Evolutionary conservation across 768 basidiomycete genomes (phyloP), one percentile per base, ranked within the genome.

Genomic region (Psilocybe azurescens): DNA sequence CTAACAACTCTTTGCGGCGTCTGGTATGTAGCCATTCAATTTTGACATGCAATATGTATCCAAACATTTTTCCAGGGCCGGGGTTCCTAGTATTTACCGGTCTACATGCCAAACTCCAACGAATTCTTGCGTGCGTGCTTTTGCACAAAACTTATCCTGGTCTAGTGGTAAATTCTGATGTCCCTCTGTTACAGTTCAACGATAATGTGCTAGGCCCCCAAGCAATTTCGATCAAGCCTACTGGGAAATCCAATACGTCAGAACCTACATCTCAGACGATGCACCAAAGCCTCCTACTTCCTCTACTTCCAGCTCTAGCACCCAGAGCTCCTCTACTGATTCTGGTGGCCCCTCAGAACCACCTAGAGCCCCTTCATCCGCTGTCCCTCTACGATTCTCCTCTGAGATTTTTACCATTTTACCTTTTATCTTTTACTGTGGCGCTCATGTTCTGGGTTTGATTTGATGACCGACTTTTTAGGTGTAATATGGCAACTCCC

Each of bases 1-100:
- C 82, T 90, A 46, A 92, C 87, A 18, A 90, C 89, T 0, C 79
- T 90, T 9, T 89, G 89, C 61, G 87, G 87, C 56, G 64, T 60
- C 13, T 80, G 79, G 78, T 79, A 54, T n/a, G n/a, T n/a, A 50
- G 72, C 59, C 14, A 41, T 20, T 53, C 4, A 11, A 10, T 38
- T 30, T n/a, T 14, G 29, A 38, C 38, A 41, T 52, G 46, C 51
- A 16, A 24, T 11, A 30, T 30, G 6, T 56, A 24, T 49, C 10
- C 39, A 29, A 36, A 30, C 49, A 48, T 10, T 14, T 33, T 36
- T 36, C n/a, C 53, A 78, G 76, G 75, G 83, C 84, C 9, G 84
- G 85, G 5, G 69, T 79, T 5, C 78, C 82, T 0, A 51, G 65
- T 36, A 73, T 81, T 29, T 82, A 86, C 61, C 65, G 69, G 0